phyloP scores from a whole-genome alignment of 257 asterid genomes.

The Lantana camara region DNA sequence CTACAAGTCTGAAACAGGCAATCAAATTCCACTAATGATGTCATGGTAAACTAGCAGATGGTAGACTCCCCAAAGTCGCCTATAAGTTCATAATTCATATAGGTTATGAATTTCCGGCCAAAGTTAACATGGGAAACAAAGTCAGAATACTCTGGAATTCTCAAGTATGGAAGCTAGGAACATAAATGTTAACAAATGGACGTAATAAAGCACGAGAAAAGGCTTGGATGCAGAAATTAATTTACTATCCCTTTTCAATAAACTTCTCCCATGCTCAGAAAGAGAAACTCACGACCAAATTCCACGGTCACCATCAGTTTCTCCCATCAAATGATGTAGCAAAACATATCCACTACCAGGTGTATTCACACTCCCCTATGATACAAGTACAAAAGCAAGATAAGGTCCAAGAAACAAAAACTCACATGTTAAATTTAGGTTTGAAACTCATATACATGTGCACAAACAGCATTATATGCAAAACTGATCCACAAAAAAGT shows the following conservation, averaged over 20 bases:
- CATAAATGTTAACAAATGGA: not conserved
- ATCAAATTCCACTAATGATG: not conserved
- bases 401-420: conserved; percentile 13
- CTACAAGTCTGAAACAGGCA: conserved; percentile 1
- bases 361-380: conserved; percentile 80
- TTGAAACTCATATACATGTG: not conserved
- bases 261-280: conserved; percentile 23
- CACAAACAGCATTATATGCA: too few species aligned
- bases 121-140: not conserved
- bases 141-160: not conserved
- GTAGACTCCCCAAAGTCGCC: not conserved
- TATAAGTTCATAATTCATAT: too few species aligned
- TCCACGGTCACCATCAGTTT: conserved; percentile 93
- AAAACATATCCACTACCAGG: conserved; percentile 98
- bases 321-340: conserved; percentile 98
- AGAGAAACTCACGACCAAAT: conserved; percentile 93
- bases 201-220: not conserved
- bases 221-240: conserved; percentile 4
- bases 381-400: conserved; percentile 19
- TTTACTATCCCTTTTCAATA: conserved; percentile 17
- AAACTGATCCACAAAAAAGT: not conserved
- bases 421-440: conserved; percentile 4
- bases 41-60: conserved; percentile 17
- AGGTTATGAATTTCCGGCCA: not conserved
- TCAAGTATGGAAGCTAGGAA: not conserved